A percentile compares a stretch with the other conserved stretches of the same genome.
These are phyloP conservation scores for Mycena pura DNA, from an alignment of 768 basidiomycete genomes.

Conservation along the genomic window DNA sequence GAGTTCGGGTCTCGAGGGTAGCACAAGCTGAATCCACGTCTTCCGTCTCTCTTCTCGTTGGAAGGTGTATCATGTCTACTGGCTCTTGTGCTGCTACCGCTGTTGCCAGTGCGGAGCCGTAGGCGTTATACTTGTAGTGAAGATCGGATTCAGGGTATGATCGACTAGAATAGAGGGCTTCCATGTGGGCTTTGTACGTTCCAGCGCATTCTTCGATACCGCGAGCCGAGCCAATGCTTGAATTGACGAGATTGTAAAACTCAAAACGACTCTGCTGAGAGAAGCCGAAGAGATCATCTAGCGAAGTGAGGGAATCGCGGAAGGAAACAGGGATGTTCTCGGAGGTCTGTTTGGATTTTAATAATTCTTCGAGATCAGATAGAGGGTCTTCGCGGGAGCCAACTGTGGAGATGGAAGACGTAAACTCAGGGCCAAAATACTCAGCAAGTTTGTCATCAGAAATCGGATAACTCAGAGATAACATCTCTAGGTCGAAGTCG, in stretches of 20 bases:
- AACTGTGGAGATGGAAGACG: neutral
- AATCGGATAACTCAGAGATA: neutral
- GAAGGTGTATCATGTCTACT: neutral
- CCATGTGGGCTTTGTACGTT: conserved; percentile 21
- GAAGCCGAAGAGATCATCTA: conserved; percentile 12
- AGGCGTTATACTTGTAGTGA: neutral
- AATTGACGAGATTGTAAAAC: conserved; percentile 22
- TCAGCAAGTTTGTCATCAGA: conserved; percentile 15
- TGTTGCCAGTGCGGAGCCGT: neutral
- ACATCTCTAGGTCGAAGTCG: conserved; percentile 4
- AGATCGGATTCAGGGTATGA: neutral
- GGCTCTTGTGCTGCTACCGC: neutral
- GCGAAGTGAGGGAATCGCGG: conserved; percentile 5
- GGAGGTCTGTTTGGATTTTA: neutral
- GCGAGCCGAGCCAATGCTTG: conserved; percentile 5
- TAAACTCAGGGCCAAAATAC: conserved; percentile 11
- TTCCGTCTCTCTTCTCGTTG: conserved; percentile 16
- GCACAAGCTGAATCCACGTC: conserved; percentile 3
- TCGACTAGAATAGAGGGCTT: conserved; percentile 13
- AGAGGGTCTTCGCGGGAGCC: conserved; percentile 10
- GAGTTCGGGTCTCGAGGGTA: neutral
- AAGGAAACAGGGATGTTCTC: neutral
- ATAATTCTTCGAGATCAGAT: conserved; percentile 4
- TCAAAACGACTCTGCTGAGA: conserved; percentile 18
- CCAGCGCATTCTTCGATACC: conserved; percentile 18